phyloP scores from a whole-genome alignment of 495 filamentous ascomycete genomes.

The Cryomyces minteri region DNA sequence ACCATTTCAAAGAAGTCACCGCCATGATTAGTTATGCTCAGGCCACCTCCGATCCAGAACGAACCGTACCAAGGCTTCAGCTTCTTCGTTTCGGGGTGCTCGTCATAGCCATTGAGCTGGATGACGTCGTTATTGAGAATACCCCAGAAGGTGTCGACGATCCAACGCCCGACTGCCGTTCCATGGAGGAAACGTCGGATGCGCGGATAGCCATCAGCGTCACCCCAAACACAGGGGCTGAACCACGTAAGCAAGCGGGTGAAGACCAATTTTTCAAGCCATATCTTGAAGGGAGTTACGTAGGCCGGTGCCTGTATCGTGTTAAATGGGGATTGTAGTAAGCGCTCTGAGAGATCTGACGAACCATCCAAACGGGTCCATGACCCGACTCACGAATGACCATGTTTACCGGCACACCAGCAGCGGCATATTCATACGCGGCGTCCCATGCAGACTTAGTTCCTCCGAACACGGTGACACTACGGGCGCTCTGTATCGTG shows the following conservation, averaged over 20 bases:
- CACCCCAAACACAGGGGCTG: conserved; percentile 43
- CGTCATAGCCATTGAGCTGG: conserved; percentile 35
- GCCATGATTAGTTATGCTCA: conserved; percentile 3
- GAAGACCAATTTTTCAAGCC: conserved; percentile 45
- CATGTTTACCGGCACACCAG: conserved; percentile 54
- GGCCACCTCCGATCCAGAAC: conserved; percentile 30
- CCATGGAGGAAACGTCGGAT: conserved; percentile 42
- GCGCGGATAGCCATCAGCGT: conserved; percentile 27
- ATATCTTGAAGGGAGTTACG: conserved; percentile 39
- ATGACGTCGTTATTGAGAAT: conserved; percentile 41
- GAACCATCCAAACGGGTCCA: conserved; percentile 52
- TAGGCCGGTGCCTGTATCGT: conserved; percentile 24
- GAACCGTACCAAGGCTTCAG: conserved; percentile 43
- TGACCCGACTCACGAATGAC: conserved; percentile 62
- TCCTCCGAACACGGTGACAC: conserved; percentile 47
- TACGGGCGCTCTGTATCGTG: conserved; percentile 11
- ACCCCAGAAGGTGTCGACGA: conserved; percentile 42
- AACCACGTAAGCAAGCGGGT: conserved; percentile 48
- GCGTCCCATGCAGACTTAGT: conserved; percentile 66
- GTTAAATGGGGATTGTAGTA: no score
- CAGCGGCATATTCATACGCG: conserved; percentile 45
- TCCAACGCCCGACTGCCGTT: conserved; percentile 44
- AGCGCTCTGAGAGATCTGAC: no score
- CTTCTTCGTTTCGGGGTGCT: conserved; percentile 42
- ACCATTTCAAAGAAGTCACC: conserved; percentile 3